Evolutionary conservation across 2,329 filamentous ascomycete species (phyloP), one percentile per base, ranked within the genome.

Genomic region (Helicocarpus griseus): DNA sequence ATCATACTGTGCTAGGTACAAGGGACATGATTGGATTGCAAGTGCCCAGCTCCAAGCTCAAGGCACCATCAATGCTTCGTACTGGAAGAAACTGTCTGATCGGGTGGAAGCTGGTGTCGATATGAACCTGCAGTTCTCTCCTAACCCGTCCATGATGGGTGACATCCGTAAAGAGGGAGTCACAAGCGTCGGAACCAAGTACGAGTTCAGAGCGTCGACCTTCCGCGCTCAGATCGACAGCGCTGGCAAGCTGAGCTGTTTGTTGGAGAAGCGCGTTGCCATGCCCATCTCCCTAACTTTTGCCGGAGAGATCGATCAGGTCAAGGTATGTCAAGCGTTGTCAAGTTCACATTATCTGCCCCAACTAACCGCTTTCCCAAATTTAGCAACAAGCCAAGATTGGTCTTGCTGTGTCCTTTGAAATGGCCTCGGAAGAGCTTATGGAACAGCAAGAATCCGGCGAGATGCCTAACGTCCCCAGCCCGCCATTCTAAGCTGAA

Each of bases 141-240:
- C 82, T 29, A 77, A 82, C 29, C 73, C 76, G 49, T 81, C 80
- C 49, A 74, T 87, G 71, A 89, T 93, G 82, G 88, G 88, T 54
- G 82, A 82, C 44, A 69, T 84, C 50, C 81, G 84, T 69, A 91
- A 89, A 71, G 90, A 98, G 70, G 93, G 93, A 51, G 80, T 88
- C 55, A 90, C 94, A 50, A 89, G 90, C 50, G 80, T 97, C 63
- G 93, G 91, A 64, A 88, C 89, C 68, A 98, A 98, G 75, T 98
- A 98, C 74, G 91, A 96, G 70, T 98, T 98, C 82, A 82, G 88
- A 66, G 87, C 89, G 74, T 93, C 88, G 51, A 93, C 89, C 48
- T 95, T 96, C 83, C 84, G 91, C 59, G 93, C 91, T 41, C 93
- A 98, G 75, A 80, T 97, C 62, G 93, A 98, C 74, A 94, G 89